Percentiles rank a stretch among this genome's conserved stretches.
Conservation (phyloP, 148 eudicot species). For the Rhododendron molle region DNA sequence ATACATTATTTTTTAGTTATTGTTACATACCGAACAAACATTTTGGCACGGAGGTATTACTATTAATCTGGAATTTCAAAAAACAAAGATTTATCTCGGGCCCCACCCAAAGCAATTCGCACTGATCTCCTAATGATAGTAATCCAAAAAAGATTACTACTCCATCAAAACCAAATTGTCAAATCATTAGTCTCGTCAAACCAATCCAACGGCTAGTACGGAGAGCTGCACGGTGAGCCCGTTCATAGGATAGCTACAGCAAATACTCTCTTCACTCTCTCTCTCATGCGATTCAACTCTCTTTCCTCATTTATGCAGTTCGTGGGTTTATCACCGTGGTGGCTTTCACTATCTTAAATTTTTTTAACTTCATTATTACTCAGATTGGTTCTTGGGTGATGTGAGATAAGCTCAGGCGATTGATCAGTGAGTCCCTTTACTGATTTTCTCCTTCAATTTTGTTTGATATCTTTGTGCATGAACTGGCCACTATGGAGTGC, state of each 20-base stretch:
- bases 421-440: slow-evolving; percentile 4
- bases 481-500: neutral
- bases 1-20: too few species aligned
- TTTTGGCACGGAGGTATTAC: too few species aligned
- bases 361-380: neutral
- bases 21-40: too few species aligned
- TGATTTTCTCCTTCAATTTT: neutral
- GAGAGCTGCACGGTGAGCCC: neutral
- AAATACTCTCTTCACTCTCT: neutral
- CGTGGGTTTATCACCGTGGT: neutral
- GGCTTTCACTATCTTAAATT: neutral
- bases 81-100: neutral
- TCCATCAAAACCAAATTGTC: neutral
- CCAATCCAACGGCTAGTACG: neutral
- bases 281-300: neutral
- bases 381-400: neutral
- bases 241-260: neutral
- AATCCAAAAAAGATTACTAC: neutral
- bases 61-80: too few species aligned
- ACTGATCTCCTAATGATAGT: neutral
- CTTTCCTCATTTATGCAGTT: neutral
- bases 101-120: neutral
- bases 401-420: neutral
- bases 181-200: neutral
- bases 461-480: neutral